phyloP scores from a whole-genome alignment of 108 stramenopile genomes.

The Conticribra weissflogii region DNA sequence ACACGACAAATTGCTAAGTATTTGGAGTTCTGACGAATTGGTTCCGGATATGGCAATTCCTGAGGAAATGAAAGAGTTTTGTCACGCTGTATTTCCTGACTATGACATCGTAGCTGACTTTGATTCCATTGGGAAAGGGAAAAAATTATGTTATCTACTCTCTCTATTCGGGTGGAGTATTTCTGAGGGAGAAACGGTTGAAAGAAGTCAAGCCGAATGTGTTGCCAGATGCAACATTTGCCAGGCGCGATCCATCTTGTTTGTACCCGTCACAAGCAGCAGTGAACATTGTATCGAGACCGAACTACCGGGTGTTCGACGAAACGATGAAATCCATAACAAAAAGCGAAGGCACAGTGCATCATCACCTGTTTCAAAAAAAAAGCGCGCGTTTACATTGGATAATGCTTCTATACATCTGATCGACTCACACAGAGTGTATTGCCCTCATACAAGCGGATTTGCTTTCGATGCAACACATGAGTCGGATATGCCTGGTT shows the following conservation, averaged over 20 bases:
- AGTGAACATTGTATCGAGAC: no score
- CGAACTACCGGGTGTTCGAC: no score
- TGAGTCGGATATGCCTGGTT: constrained; percentile 25
- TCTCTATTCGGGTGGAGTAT: constrained; percentile 30
- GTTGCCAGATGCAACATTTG: constrained; percentile 30
- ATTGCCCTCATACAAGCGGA: constrained; percentile 34
- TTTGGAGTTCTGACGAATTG: background rate
- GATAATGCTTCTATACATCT: constrained; percentile 17
- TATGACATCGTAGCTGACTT: background rate
- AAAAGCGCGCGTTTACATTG: background rate
- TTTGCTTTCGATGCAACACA: constrained; percentile 19
- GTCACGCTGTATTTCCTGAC: constrained; percentile 7
- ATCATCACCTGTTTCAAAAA: no score
- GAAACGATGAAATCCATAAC: no score
- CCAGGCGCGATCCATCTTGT: constrained; percentile 15
- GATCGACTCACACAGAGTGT: constrained; percentile 37
- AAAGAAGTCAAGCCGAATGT: background rate
- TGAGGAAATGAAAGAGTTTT: constrained; percentile 4
- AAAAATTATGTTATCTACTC: constrained; percentile 10
- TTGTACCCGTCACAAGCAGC: no score
- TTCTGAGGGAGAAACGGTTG: background rate
- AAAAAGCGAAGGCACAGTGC: no score
- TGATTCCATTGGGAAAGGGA: background rate
- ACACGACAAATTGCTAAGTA: background rate
- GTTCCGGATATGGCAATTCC: constrained; percentile 7